A percentile compares a stretch with the other conserved stretches of the same genome.
Evolutionary conservation across 2,329 filamentous ascomycete genomes (phyloP).

Genomic region (Rhynchosporium graminicola): DNA sequence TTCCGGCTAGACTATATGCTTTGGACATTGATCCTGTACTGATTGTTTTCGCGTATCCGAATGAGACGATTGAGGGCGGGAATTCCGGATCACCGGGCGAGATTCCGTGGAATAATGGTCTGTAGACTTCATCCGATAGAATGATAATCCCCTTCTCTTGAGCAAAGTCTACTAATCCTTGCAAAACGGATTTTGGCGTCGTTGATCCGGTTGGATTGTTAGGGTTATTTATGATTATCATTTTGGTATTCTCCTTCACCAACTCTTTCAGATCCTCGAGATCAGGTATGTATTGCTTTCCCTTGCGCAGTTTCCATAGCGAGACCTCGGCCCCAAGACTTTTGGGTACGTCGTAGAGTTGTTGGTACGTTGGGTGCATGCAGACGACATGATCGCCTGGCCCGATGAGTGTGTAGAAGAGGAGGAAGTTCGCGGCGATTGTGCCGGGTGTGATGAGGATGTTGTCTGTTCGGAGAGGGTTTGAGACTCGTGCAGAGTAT

Average conservation of each 20-base stretch:
- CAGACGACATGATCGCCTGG: constrained; percentile 82
- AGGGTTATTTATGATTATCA: constrained; percentile 72
- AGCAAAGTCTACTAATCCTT: constrained; percentile 64
- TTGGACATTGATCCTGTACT: constrained; percentile 83
- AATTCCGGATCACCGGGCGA: constrained; percentile 44
- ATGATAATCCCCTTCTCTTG: constrained; percentile 63
- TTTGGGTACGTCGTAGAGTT: constrained; percentile 74
- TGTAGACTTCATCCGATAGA: constrained; percentile 79
- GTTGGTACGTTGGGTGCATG: constrained; percentile 85
- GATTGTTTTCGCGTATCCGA: constrained; percentile 71
- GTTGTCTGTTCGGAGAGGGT: constrained; percentile 56
- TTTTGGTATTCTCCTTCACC: constrained; percentile 69
- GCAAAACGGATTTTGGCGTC: constrained; percentile 61
- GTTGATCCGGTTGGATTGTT: constrained; percentile 81
- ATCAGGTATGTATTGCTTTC: constrained; percentile 67
- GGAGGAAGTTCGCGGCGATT: constrained; percentile 82
- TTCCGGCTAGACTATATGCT: constrained; percentile 79
- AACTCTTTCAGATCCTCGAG: constrained; percentile 64
- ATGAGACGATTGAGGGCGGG: constrained; percentile 68
- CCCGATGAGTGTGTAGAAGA: constrained; percentile 70
- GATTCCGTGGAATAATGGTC: constrained; percentile 70
- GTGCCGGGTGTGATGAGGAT: constrained; percentile 78
- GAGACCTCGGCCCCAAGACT: constrained; percentile 76
- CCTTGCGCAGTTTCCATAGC: constrained; percentile 69
- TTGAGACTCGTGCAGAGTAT: constrained; percentile 58